Evolutionary conservation across 148 eudicot species (phyloP).

Genomic region (Rhododendron williamsianum): DNA sequence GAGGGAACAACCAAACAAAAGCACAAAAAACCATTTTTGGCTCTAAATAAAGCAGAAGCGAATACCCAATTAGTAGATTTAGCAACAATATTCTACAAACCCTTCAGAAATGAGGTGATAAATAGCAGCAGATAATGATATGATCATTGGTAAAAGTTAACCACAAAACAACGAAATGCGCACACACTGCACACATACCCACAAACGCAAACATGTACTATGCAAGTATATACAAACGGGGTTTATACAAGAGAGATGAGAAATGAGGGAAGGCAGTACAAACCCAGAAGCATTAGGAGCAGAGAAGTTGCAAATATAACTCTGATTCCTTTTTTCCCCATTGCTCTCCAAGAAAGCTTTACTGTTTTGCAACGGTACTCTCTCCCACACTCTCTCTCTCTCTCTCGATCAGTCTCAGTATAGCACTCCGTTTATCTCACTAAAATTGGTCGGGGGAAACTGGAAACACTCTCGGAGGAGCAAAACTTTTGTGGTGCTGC

Average conservation of each 20-base stretch:
- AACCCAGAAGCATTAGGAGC: slow-evolving; percentile 43
- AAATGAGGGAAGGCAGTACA: slow-evolving; percentile 11
- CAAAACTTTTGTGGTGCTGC: too few relatives aligned
- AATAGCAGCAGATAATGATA: neutral
- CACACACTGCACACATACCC: too few relatives aligned
- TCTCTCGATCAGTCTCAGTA: neutral
- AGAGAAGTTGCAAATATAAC: slow-evolving; percentile 38
- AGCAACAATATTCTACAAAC: neutral
- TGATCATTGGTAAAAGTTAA: neutral
- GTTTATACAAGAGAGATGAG: neutral
- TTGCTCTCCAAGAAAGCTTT: slow-evolving; percentile 10
- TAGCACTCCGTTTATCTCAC: neutral
- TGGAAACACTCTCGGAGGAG: neutral
- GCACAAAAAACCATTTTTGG: neutral
- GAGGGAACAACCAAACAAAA: neutral
- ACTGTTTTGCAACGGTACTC: neutral
- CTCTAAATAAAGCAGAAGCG: neutral
- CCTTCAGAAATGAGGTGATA: neutral
- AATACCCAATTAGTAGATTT: neutral
- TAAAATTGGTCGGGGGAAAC: neutral
- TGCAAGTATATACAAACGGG: neutral
- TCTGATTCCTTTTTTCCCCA: slow-evolving; percentile 35
- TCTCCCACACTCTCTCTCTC: slow-evolving; percentile 8
- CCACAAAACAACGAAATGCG: neutral
- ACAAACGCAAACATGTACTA: neutral